These are phyloP conservation scores for Aspergillus bombycis DNA, from an alignment of 2,329 filamentous ascomycete species.

Conservation along the genomic window DNA sequence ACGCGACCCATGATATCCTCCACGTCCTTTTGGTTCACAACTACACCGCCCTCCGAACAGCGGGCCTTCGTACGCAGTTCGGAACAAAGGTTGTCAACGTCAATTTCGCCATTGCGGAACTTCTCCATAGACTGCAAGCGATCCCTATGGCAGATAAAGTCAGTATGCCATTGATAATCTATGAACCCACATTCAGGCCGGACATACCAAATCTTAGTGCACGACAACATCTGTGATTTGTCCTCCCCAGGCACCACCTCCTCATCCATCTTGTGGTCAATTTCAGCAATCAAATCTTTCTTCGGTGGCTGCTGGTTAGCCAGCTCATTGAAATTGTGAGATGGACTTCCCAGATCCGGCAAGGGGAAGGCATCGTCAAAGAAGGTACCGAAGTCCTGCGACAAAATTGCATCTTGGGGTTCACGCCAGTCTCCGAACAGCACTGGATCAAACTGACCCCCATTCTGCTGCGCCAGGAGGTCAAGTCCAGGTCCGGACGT, in stretches of 20 bases:
- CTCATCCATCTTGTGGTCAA: slow-evolving; percentile 69
- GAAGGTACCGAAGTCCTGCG: slow-evolving; percentile 71
- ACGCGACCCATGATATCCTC: slow-evolving; percentile 68
- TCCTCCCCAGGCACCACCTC: slow-evolving; percentile 67
- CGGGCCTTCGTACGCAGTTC: slow-evolving; percentile 95
- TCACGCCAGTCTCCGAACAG: slow-evolving; percentile 93
- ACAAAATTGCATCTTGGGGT: slow-evolving; percentile 77
- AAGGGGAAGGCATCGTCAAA: slow-evolving; percentile 77
- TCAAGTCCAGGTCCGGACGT: slow-evolving; percentile 50
- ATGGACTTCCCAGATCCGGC: slow-evolving; percentile 77
- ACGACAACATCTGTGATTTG: slow-evolving; percentile 70
- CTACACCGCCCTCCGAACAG: slow-evolving; percentile 84
- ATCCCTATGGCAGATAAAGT: slow-evolving; percentile 67
- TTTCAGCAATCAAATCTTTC: slow-evolving; percentile 74
- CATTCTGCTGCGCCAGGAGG: slow-evolving; percentile 78
- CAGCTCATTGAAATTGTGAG: slow-evolving; percentile 60
- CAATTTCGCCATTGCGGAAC: slow-evolving; percentile 87
- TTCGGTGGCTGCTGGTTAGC: slow-evolving; percentile 49
- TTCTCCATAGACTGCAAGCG: slow-evolving; percentile 83
- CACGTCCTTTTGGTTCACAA: slow-evolving; percentile 87
- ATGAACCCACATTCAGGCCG: neutral
- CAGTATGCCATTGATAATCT: slow-evolving; percentile 36
- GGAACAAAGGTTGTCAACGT: slow-evolving; percentile 88
- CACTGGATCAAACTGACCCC: slow-evolving; percentile 85
- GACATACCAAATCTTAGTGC: slow-evolving; percentile 89